Evolutionary conservation across 139 green algal species (phyloP), one percentile per base, ranked within the genome.

Genomic region (Tetradesmus obliquus): DNA sequence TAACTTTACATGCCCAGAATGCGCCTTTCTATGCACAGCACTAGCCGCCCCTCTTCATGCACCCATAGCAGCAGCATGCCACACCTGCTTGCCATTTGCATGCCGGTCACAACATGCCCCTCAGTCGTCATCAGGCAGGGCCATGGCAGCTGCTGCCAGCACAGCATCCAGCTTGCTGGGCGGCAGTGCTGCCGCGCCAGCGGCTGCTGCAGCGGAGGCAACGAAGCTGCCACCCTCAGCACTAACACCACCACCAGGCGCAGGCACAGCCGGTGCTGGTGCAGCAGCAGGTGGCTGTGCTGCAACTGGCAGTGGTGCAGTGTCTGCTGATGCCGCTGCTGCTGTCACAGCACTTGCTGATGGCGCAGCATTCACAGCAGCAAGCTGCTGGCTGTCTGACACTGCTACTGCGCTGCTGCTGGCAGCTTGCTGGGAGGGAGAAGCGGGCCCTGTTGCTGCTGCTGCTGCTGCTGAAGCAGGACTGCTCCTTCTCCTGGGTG

Each of bases 71-170:
- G 32, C 32, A 45, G 32, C 32, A 45, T 45, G 32, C 32, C 32
- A 45, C 32, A 45, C 32, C 32, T 45, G 32, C 32, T 45, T 45
- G 32, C 32, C 32, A 45, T 45, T 45, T 45, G 32, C 32, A 45
- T 45, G 32, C 32, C 32, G 32, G 32, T 45, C 32, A 45, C 32
- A 45, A 45, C 32, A 45, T 45, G 15, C 66, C 32, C n/a, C 20
- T 74, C 24, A 87, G 0, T 81, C 57, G 19, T 81, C 84, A 32
- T 88, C 84, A 58, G 84, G 84, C 22, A 88, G 84, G 8, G n/a
- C 60, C 24, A 81, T 45, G 8, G 57, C 58, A n/a, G 84, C 84
- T 58, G 84, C 84, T 19, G 32, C 58, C 32, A 88, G 2, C 84
- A 88, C 12, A 7, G 80, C 57, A 51, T 79, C 24, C 76, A 32